Conservation (phyloP, 2,329 filamentous ascomycete species). For the Didymella arachidicola region DNA sequence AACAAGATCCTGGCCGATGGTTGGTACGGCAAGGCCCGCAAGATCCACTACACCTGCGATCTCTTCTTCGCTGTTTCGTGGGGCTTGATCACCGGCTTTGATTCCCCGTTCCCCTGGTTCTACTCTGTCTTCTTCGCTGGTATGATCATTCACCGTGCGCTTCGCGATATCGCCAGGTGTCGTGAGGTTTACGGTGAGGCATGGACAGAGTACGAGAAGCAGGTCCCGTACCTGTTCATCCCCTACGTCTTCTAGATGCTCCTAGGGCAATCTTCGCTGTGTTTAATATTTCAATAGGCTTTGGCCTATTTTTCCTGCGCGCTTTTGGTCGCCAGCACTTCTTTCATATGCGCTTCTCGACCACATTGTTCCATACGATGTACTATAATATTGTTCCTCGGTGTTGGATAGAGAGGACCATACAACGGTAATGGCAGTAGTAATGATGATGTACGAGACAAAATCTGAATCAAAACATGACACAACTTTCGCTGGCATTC, state of each 20-base stretch:
- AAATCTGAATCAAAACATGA: background rate
- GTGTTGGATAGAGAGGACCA: constrained; percentile 13
- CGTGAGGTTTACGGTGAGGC: constrained; percentile 80
- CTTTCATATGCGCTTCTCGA: constrained; percentile 5
- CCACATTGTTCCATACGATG: constrained; percentile 18
- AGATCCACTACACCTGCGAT: constrained; percentile 83
- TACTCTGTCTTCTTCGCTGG: constrained; percentile 80
- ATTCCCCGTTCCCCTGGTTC: constrained; percentile 87
- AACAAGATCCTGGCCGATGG: constrained; percentile 83
- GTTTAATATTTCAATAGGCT: constrained; percentile 1
- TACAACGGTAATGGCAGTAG: constrained; percentile 30
- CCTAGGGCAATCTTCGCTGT: background rate
- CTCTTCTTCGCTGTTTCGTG: constrained; percentile 78
- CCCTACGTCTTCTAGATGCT: constrained; percentile 53
- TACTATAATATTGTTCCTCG: constrained; percentile 25
- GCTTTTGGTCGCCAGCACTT: constrained; percentile 16
- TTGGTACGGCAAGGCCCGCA: constrained; percentile 78
- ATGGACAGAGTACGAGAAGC: constrained; percentile 81
- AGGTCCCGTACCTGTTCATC: constrained; percentile 85
- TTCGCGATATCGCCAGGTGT: constrained; percentile 78
- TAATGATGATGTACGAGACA: constrained; percentile 24
- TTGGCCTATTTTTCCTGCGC: background rate
- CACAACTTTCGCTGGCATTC: constrained; percentile 3
- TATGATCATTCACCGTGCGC: constrained; percentile 83
- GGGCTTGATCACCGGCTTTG: constrained; percentile 83